Evolutionary conservation across 2,329 filamentous ascomycete genomes (phyloP).

Genomic region (Fusarium musae): DNA sequence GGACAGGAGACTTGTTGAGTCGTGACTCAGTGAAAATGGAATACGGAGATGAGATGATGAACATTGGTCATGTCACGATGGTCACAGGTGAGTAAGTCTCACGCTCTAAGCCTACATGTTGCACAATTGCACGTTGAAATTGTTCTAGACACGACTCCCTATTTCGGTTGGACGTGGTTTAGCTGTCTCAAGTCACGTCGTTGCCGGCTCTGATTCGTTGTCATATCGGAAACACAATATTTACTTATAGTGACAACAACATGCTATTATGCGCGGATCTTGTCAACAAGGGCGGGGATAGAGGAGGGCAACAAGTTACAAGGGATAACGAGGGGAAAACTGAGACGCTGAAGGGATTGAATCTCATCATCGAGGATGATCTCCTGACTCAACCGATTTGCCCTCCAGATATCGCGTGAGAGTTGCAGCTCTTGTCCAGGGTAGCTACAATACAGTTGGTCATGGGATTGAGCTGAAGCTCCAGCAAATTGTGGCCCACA

Average conservation of each 20-base stretch:
- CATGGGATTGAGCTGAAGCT: constrained; percentile 21
- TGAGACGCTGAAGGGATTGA: neutral
- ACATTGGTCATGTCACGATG: constrained; percentile 3
- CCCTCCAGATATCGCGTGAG: constrained; percentile 4
- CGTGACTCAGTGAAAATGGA: constrained; percentile 22
- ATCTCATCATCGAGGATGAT: constrained; percentile 8
- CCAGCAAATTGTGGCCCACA: constrained; percentile 25
- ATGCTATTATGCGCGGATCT: constrained; percentile 17
- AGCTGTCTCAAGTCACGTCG: constrained; percentile 26
- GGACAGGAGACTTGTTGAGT: constrained; percentile 9
- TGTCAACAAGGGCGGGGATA: constrained; percentile 8
- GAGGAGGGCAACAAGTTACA: neutral
- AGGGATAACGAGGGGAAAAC: constrained; percentile 1
- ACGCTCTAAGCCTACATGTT: neutral
- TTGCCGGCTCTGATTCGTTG: constrained; percentile 11
- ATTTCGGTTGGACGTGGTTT: neutral
- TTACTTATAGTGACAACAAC: constrained; percentile 21
- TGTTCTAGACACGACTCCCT: neutral
- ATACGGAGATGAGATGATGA: constrained; percentile 22
- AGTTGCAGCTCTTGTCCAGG: constrained; percentile 22
- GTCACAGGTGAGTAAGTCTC: neutral
- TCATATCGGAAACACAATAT: constrained; percentile 25
- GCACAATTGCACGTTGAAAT: constrained; percentile 13
- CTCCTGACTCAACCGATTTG: constrained; percentile 22
- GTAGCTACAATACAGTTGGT: constrained; percentile 17